A percentile compares a stretch with the other conserved stretches of the same genome.
These are phyloP conservation scores for Protomyces inundatus DNA, from an alignment of 1,139 yeast genomes.

Conservation along the genomic window DNA sequence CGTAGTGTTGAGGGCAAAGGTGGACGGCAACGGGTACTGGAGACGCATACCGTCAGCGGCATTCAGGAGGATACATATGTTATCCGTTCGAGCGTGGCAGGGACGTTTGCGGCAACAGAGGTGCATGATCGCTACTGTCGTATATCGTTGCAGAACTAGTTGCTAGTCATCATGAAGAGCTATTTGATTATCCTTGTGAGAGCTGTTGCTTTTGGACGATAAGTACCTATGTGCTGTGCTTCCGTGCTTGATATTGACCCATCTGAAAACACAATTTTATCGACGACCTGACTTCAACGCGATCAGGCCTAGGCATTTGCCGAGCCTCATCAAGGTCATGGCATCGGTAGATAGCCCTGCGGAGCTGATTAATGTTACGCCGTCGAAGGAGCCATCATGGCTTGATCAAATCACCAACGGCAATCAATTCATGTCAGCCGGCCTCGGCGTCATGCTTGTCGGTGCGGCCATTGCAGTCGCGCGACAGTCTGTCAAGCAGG, in stretches of 20 bases:
- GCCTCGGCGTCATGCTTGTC: constrained; percentile 71
- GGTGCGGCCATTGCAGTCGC: constrained; percentile 83
- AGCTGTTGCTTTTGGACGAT: too few relatives aligned
- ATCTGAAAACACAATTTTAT: too few relatives aligned
- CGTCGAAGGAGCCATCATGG: background rate
- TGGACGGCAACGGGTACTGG: constrained; percentile 50
- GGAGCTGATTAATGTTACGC: background rate
- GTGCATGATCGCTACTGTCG: constrained; percentile 51
- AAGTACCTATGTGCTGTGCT: too few relatives aligned
- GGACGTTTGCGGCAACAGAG: constrained; percentile 87
- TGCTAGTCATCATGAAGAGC: too few relatives aligned
- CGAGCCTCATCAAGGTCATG: too few relatives aligned
- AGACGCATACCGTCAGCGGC: constrained; percentile 67
- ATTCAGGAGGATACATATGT: constrained; percentile 64
- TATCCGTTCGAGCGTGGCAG: constrained; percentile 76
- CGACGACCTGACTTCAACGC: too few relatives aligned
- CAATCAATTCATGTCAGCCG: constrained; percentile 23
- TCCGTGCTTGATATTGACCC: too few relatives aligned
- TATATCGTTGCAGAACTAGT: constrained; percentile 13
- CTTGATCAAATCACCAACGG: constrained; percentile 19
- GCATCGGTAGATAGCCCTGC: too few relatives aligned
- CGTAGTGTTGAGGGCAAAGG: constrained; percentile 45
- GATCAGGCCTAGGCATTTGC: too few relatives aligned
- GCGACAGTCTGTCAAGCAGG: constrained; percentile 60
- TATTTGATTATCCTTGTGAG: too few relatives aligned